Evolutionary conservation across 768 basidiomycete species (phyloP), one percentile per base, ranked within the genome.

Genomic region (Gloeostereum incarnatum): DNA sequence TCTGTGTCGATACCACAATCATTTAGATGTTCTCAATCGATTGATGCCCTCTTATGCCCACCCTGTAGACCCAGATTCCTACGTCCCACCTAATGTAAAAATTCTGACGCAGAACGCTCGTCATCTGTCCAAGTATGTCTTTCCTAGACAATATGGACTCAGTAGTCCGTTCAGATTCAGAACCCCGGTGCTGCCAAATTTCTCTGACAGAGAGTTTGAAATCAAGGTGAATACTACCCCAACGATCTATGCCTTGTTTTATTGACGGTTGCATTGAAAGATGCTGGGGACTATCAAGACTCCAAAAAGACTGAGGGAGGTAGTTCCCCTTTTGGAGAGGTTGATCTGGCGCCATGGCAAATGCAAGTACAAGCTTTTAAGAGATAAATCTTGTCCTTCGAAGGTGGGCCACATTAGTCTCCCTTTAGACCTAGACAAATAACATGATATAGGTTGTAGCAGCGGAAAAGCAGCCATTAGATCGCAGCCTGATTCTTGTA

Each of bases 121-220:
- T 27, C 78, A 78, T 45, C 58, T 90, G 1, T 68, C 82, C 23
- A 92, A 91, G 59, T 82, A 90, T 49, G 63, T 98, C 2, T 94
- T 98, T 49, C 79, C 91, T 6, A 68, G 79, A 27, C 85, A 91
- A 48, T 89, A 80, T 49, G 71, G 73, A 0, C 52, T 96, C 1
- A 51, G 65, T 4, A 83, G 63, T 46, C 68, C 79, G 2, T 92
- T 91, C 43, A 26, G 36, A 9, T 39, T 49, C 31, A 43, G 43
- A 33, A 50, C 40, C 17, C 45, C 44, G 13, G 56, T 47, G 23
- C 50, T 0, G 60, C 59, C 30, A 55, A 57, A 20, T 62, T 69
- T 42, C 64, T 66, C 61, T 13, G 73, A 84, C 47, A 69, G 79
- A 45, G 84, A 87, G 45, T 45, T 51, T 1, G 83, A 88, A 48